A percentile compares a stretch with the other conserved stretches of the same genome.
Conservation (phyloP, 2,329 filamentous ascomycete genomes). For the Fonsecaea nubica region DNA sequence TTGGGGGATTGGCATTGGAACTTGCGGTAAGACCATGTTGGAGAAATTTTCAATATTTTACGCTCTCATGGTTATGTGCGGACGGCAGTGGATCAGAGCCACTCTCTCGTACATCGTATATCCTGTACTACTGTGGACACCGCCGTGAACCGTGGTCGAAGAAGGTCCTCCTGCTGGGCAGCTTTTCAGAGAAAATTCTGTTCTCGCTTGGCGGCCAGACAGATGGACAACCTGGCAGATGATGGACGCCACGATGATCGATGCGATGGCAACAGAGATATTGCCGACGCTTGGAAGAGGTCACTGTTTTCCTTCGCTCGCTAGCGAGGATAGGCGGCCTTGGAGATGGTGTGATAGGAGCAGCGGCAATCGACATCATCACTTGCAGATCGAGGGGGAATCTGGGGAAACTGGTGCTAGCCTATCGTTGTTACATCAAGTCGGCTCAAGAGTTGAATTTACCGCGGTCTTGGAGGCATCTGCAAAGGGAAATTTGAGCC, state of each 20-base stretch:
- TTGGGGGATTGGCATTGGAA: background rate
- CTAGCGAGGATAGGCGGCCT: background rate
- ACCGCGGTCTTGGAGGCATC: background rate
- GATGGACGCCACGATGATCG: background rate
- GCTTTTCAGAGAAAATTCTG: background rate
- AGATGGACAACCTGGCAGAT: background rate
- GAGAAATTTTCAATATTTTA: constrained; percentile 3
- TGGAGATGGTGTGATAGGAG: background rate
- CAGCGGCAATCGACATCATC: background rate
- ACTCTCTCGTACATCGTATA: background rate
- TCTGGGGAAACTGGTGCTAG: background rate
- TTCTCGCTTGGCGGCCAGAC: background rate
- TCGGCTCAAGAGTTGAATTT: background rate
- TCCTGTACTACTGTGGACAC: background rate
- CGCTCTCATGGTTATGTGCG: background rate
- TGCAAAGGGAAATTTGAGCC: background rate
- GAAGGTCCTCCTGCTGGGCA: background rate
- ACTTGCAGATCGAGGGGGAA: background rate
- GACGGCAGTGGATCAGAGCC: background rate
- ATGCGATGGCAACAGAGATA: background rate
- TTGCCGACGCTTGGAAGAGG: background rate
- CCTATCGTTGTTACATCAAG: background rate
- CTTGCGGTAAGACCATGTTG: background rate
- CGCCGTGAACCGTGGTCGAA: background rate
- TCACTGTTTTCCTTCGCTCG: background rate